Percentiles rank a stretch among this genome's conserved stretches.
These are phyloP conservation scores for Cercospora citrullina DNA, from an alignment of 2,329 filamentous ascomycete species.

Conservation along the genomic window DNA sequence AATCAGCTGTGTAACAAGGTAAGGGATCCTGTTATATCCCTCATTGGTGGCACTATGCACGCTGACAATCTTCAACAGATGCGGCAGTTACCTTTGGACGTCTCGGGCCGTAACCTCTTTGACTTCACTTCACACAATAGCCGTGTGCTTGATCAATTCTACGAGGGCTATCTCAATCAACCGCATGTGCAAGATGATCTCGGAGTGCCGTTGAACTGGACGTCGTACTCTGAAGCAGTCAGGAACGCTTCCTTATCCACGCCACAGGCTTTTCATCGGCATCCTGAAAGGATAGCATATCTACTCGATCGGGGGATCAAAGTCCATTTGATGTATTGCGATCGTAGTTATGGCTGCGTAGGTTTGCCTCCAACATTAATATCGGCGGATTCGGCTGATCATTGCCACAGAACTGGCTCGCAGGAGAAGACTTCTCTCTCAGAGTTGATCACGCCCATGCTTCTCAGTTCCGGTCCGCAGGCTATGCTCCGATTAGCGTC, in stretches of 20 bases:
- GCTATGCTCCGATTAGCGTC: conserved; percentile 41
- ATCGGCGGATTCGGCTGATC: no score
- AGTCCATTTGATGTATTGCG: conserved; percentile 57
- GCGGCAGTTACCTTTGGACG: neutral
- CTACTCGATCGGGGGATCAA: conserved; percentile 59
- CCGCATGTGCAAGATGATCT: conserved; percentile 57
- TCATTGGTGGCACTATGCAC: no score
- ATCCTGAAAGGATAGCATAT: conserved; percentile 52
- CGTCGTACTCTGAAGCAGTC: conserved; percentile 44
- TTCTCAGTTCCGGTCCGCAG: conserved; percentile 48
- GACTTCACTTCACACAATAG: conserved; percentile 44
- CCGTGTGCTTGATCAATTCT: conserved; percentile 40
- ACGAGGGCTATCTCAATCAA: conserved; percentile 55
- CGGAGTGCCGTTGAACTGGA: conserved; percentile 60
- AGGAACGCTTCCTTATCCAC: conserved; percentile 17
- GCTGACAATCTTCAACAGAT: conserved; percentile 20
- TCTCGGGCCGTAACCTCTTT: conserved; percentile 51
- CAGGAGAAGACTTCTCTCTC: conserved; percentile 55
- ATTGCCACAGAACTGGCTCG: conserved; percentile 58
- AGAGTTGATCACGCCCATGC: conserved; percentile 47
- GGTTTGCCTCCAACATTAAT: no score
- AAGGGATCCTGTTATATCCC: neutral
- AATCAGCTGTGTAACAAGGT: conserved; percentile 47
- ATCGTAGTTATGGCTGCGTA: conserved; percentile 53
- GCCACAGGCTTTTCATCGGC: conserved; percentile 54